Base-by-base conservation (phyloP, 2,329 filamentous ascomycete genomes). In the Talaromyces sp. region DNA sequence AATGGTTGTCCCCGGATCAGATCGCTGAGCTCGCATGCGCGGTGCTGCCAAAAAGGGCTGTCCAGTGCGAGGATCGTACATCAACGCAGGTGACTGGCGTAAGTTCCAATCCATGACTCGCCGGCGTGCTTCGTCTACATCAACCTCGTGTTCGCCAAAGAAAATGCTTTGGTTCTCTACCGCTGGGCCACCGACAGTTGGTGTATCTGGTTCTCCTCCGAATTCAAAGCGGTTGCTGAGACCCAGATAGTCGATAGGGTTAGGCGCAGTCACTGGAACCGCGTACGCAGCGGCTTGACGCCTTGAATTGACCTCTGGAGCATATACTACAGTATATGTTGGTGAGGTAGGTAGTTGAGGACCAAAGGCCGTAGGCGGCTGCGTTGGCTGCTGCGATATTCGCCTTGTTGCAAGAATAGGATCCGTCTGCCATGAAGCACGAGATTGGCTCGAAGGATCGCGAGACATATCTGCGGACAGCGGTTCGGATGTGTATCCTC, bases 381-480 rank as follows among this genome's bases (percentile, higher is more conserved):
- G 45, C 27, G 27, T 31, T 11, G 70, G 68, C 14, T 69, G 43
- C 9, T 71, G 68, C 16, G 70, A 64, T 22, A 68, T 70, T 33
- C 63, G 50, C 8, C 70, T 72, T 8, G 74, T 71, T 68, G 75
- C 70, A 10, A 45, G 64, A 37, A 71, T 67, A 10, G 77, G 77
- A 14, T 79, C 78, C 7, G 78, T 78, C 14, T 73, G 70, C 73
- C 75, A 74, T 4, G 76, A 79, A 19, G 74, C 71, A 22, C 73
- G 70, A 7, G 78, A 79, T 50, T 74, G 71, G 2, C 67, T 68
- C 0, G 77, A 79, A 9, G 72, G 69, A 16, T 71, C 69, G 39
- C 77, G 75, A 2, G 76, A 74, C 68, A 79, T 74, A 3, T 74
- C 69, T 49, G 75, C 75, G 1, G 71, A 58, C 3, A 66, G 67